Evolutionary conservation across 192 early-diverging fungal species (phyloP), one percentile per base, ranked within the genome.

Genomic region (Rhizophlyctis rosea): DNA sequence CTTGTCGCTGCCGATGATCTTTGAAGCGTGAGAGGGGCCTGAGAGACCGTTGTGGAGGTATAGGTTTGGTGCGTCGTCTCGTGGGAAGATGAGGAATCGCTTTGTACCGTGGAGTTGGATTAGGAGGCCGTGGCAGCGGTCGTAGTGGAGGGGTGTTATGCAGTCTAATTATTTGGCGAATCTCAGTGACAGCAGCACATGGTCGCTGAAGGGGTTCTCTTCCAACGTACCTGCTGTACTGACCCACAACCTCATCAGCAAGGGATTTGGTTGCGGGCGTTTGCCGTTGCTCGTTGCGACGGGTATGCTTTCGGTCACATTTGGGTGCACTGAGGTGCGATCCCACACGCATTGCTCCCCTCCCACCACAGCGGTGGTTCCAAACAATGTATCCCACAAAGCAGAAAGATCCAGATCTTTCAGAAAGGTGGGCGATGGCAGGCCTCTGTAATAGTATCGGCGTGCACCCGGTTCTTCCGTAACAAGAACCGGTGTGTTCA

Each of bases 61-160:
- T 0, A 76, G 29, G 0, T 49, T 56, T 30, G 64, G 47, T 3
- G 75, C 75, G 9, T 82, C 80, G 57, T 73, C 72, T 30, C 71
- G 62, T 28, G 74, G 69, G 47, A 79, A 72, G 18, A 76, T 59
- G 2, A 79, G 65, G 47, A 82, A 82, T 18, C 74, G 57, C 36
- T 82, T 82, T 0, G 62, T 57, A 9, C 80, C 80, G 7, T 63
- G 64, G 4, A 82, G 50, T 29, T 82, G 80, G 13, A 79, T 57
- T 32, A 82, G 48, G 32, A 79, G 57, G 3, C 80, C 80, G 51
- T 82, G 80, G 53, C 80, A 82, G 4, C 71, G 47, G 51, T 82
- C 80, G 52, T 82, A 82, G 39, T 82, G 80, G 14, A 82, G 49
- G 4, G 80, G 80, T 0, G 80, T 82, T 4, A 76, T 69, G 16